phyloP scores from a whole-genome alignment of 108 stramenopile species.

The Schizochytrium sp. region DNA sequence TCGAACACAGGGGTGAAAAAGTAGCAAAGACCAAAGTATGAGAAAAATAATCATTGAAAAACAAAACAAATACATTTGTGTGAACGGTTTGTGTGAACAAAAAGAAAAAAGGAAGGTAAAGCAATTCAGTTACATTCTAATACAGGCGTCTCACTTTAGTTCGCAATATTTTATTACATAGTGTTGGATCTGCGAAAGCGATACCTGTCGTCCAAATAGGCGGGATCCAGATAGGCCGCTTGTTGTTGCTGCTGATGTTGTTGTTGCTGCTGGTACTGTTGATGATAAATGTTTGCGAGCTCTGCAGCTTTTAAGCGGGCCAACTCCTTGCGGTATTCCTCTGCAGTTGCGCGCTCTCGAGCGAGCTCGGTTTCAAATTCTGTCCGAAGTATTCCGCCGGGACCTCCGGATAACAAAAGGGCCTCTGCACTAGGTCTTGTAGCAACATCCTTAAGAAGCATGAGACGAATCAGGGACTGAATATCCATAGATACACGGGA shows the following conservation, averaged over 20 bases:
- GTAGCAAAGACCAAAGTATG: too few species aligned
- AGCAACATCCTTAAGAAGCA: constrained; percentile 16
- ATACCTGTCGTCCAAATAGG: not conserved
- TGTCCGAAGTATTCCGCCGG: constrained; percentile 36
- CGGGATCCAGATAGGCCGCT: not conserved
- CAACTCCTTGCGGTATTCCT: constrained; percentile 35
- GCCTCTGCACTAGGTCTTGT: constrained; percentile 35
- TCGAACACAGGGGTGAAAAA: too few species aligned
- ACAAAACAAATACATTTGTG: too few species aligned
- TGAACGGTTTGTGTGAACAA: too few species aligned
- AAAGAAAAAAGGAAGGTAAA: too few species aligned
- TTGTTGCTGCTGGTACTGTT: not conserved
- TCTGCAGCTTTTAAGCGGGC: constrained; percentile 16
- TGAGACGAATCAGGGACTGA: constrained; percentile 12
- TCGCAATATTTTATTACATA: not conserved
- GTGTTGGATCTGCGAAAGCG: constrained; percentile 3
- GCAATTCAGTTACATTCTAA: too few species aligned
- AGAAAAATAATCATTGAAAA: too few species aligned
- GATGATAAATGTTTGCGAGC: too few species aligned
- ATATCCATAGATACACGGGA: not conserved
- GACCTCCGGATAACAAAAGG: constrained; percentile 14
- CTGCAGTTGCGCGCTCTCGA: constrained; percentile 14
- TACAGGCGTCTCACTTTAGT: too few species aligned
- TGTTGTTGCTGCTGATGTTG: not conserved
- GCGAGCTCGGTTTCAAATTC: constrained; percentile 55